A percentile compares a stretch with the other conserved stretches of the same genome.
phyloP scores from a whole-genome alignment of 108 stramenopile species.

The Ochromonas danica region DNA sequence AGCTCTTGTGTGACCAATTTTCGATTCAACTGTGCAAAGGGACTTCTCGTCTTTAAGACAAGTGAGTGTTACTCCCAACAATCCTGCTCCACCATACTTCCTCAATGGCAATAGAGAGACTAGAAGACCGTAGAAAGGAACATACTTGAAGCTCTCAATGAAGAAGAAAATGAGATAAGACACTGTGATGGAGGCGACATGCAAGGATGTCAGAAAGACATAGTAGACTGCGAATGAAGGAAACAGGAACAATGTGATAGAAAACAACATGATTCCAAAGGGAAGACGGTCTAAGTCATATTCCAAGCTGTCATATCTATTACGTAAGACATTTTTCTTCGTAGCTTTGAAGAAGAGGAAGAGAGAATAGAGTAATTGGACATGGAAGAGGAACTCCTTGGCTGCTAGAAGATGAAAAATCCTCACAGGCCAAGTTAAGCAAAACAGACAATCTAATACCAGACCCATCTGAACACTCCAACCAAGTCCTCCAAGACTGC shows the following conservation, averaged over 20 bases:
- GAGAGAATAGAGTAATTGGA: constrained; percentile 59
- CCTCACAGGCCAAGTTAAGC: background rate
- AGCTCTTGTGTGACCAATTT: too few species aligned
- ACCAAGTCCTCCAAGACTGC: background rate
- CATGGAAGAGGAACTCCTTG: too few species aligned
- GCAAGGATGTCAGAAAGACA: constrained; percentile 68
- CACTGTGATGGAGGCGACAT: background rate
- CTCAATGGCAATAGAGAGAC: too few species aligned
- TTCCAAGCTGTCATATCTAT: constrained; percentile 73
- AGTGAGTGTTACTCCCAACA: too few species aligned
- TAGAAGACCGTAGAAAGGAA: too few species aligned
- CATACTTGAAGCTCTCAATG: too few species aligned
- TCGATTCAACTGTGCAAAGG: too few species aligned
- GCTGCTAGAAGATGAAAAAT: background rate
- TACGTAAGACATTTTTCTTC: constrained; percentile 75
- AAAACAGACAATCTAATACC: background rate
- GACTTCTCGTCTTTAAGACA: too few species aligned
- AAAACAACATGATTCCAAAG: constrained; percentile 76
- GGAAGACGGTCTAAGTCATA: constrained; percentile 78
- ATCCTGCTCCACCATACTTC: too few species aligned
- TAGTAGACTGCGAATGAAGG: constrained; percentile 78
- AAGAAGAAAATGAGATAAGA: background rate
- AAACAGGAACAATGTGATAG: constrained; percentile 73
- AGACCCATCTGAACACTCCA: background rate
- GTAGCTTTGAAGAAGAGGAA: constrained; percentile 85